A percentile compares a stretch with the other conserved stretches of the same genome.
phyloP scores from a whole-genome alignment of 2,329 filamentous ascomycete species.

The Fusarium sp. region DNA sequence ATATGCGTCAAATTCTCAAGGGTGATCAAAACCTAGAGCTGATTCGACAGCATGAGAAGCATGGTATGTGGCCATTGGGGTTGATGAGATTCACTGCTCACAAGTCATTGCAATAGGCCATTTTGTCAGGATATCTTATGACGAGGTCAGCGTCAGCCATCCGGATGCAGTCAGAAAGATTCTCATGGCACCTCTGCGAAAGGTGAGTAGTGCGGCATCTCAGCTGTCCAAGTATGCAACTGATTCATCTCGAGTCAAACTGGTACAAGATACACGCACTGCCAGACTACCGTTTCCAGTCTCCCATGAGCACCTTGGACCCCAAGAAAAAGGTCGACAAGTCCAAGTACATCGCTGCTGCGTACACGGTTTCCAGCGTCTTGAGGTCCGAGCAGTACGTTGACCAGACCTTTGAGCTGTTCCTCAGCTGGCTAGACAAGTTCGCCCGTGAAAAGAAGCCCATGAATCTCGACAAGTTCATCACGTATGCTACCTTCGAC shows the following conservation, averaged over 20 bases:
- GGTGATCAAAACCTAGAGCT: slow-evolving; percentile 13
- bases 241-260: slow-evolving; percentile 1
- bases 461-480: slow-evolving; percentile 21
- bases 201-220: background rate
- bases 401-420: slow-evolving; percentile 6
- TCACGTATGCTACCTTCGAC: slow-evolving; percentile 23
- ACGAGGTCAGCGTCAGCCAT: slow-evolving; percentile 17
- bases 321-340: slow-evolving; percentile 15
- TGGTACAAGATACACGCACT: slow-evolving; percentile 26
- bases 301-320: slow-evolving; percentile 18
- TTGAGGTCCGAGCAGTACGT: slow-evolving; percentile 15
- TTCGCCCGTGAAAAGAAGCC: slow-evolving; percentile 3
- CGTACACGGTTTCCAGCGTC: slow-evolving; percentile 11
- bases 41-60: slow-evolving; percentile 7
- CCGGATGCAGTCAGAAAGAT: slow-evolving; percentile 4
- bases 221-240: background rate
- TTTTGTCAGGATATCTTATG: slow-evolving; percentile 1
- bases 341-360: slow-evolving; percentile 19
- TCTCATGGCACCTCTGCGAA: slow-evolving; percentile 8
- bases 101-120: background rate
- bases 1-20: slow-evolving; percentile 2
- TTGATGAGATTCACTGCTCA: background rate
- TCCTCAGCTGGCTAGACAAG: slow-evolving; percentile 8
- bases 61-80: background rate
- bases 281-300: slow-evolving; percentile 24